A percentile compares a stretch with the other conserved stretches of the same genome.
phyloP scores from a whole-genome alignment of 768 basidiomycete genomes.

The Leccinum broughii region DNA sequence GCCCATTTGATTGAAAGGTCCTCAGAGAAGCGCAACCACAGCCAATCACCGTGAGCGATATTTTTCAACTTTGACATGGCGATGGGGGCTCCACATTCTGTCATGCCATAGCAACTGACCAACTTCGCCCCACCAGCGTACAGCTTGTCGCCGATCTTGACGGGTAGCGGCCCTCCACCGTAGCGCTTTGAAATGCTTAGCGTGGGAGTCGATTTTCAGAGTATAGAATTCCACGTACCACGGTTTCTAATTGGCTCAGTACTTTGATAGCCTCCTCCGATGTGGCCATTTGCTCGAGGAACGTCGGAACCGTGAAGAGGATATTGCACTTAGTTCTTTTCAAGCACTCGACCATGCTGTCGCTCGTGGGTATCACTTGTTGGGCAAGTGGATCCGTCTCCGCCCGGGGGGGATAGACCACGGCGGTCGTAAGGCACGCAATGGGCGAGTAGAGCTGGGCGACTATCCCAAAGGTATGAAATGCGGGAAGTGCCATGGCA shows the following conservation, averaged over 20 bases:
- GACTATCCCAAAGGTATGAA: constrained; percentile 27
- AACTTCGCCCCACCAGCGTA: constrained; percentile 36
- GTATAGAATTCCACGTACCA: constrained; percentile 27
- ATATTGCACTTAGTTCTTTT: constrained; percentile 28
- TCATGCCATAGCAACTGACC: constrained; percentile 39
- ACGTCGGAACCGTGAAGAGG: constrained; percentile 38
- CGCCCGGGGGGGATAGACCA: constrained; percentile 31
- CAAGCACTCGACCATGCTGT: constrained; percentile 40
- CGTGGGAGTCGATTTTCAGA: too few relatives aligned
- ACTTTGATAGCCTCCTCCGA: constrained; percentile 26
- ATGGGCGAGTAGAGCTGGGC: constrained; percentile 23
- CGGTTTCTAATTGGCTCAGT: constrained; percentile 25
- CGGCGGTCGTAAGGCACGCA: constrained; percentile 11
- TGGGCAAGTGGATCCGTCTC: constrained; percentile 17
- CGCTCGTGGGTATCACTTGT: constrained; percentile 40
- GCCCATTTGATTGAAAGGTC: constrained; percentile 28
- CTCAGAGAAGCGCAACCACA: constrained; percentile 35
- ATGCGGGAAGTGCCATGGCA: constrained; percentile 29
- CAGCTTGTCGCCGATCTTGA: constrained; percentile 36
- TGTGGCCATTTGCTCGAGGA: constrained; percentile 39
- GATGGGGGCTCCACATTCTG: constrained; percentile 23
- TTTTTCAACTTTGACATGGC: constrained; percentile 4
- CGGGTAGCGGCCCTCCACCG: constrained; percentile 41
- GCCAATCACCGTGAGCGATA: constrained; percentile 32
- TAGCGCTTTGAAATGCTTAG: constrained; percentile 27